A percentile compares a stretch with the other conserved stretches of the same genome.
Evolutionary conservation across 495 filamentous ascomycete species (phyloP).

Genomic region (Daldinia vernicosa): DNA sequence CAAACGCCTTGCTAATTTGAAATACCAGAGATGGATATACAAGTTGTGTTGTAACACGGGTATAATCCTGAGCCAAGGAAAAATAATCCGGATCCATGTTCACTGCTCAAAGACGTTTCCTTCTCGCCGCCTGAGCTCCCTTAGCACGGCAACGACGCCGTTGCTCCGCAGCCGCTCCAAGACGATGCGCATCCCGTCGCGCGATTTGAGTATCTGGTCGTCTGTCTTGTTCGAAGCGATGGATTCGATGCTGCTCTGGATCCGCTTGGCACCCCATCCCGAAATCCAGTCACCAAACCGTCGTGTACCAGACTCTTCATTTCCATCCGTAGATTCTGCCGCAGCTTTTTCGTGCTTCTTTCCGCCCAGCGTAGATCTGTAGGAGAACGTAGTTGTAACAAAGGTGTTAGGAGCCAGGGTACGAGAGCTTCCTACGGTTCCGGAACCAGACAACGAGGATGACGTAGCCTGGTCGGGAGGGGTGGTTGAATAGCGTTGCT

Average conservation of each 20-base stretch:
- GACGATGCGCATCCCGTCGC: slow-evolving; percentile 95
- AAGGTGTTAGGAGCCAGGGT: slow-evolving; percentile 64
- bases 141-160: slow-evolving; percentile 83
- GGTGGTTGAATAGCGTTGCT: slow-evolving; percentile 75
- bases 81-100: not conserved
- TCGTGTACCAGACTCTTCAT: slow-evolving; percentile 32
- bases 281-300: slow-evolving; percentile 52
- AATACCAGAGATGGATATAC: slow-evolving; percentile 32
- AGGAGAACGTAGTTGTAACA: slow-evolving; percentile 84
- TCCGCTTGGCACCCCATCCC: slow-evolving; percentile 76
- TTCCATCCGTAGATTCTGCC: slow-evolving; percentile 31
- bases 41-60: slow-evolving; percentile 20
- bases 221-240: slow-evolving; percentile 85
- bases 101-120: slow-evolving; percentile 44
- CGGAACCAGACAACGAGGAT: not conserved
- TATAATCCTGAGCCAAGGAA: slow-evolving; percentile 1
- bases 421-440: not conserved
- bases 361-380: slow-evolving; percentile 82
- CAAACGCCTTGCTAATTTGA: slow-evolving; percentile 48
- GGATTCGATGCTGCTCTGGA: slow-evolving; percentile 89
- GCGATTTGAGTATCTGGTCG: slow-evolving; percentile 84
- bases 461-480: slow-evolving; percentile 28
- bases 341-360: slow-evolving; percentile 65
- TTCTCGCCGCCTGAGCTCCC: slow-evolving; percentile 84
- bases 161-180: slow-evolving; percentile 80